Percentiles rank a stretch among this genome's conserved stretches.
These are phyloP conservation scores for Schizosaccharomyces pombe DNA, from an alignment of 805 yeast genomes.

Conservation along the genomic window ASM294v3 CU329670.1:5003501-5004000, in stretches of 20 bases:
- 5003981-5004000: background rate
- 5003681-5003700: too few species aligned
- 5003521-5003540: background rate
- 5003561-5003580: too few species aligned
- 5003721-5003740: too few species aligned
- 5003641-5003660: too few species aligned
- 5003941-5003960: background rate
- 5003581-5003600: too few species aligned
- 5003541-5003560: background rate
- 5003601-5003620: too few species aligned
- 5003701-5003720: too few species aligned
- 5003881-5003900: background rate
- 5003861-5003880: background rate
- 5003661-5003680: too few species aligned
- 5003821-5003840: background rate
- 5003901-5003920: background rate
- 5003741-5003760: too few species aligned
- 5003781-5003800: background rate
- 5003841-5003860: background rate
- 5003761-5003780: background rate
- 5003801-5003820: background rate
- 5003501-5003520: background rate
- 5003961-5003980: background rate
- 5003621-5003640: too few species aligned
- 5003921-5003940: background rate